A percentile compares a stretch with the other conserved stretches of the same genome.
phyloP scores from a whole-genome alignment of 169 alveolate species.

The Plasmodium gonderi region DNA sequence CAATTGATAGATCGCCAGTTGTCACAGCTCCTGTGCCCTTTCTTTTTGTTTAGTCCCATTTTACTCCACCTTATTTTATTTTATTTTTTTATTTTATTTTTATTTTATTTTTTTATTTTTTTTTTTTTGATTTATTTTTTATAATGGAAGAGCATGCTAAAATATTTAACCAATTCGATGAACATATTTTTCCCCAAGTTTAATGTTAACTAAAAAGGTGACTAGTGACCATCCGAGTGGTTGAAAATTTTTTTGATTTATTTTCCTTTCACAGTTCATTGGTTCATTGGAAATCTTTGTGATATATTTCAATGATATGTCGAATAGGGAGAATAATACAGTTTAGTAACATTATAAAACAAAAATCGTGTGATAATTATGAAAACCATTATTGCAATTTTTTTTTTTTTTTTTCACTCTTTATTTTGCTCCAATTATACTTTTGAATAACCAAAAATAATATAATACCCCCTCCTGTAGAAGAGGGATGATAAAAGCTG shows the following conservation, averaged over 20 bases:
- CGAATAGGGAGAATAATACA: neutral
- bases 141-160: neutral
- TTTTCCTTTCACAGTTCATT: neutral
- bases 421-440: neutral
- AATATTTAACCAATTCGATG: neutral
- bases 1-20: neutral
- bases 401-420: neutral
- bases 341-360: neutral
- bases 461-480: neutral
- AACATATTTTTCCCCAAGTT: neutral
- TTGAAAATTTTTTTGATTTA: neutral
- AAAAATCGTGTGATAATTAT: neutral
- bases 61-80: neutral
- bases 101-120: neutral
- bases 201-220: neutral
- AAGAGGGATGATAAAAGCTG: neutral
- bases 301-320: neutral
- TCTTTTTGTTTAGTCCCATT: neutral
- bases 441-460: neutral
- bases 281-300: neutral
- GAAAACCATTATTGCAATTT: neutral
- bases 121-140: neutral
- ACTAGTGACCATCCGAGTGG: neutral
- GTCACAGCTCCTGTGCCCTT: neutral
- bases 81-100: neutral